These are phyloP conservation scores for Bryoerythrophyllum caledonicum DNA, from an alignment of 225 moss, liverwort and hornwort genomes.

Conservation along the genomic window DNA sequence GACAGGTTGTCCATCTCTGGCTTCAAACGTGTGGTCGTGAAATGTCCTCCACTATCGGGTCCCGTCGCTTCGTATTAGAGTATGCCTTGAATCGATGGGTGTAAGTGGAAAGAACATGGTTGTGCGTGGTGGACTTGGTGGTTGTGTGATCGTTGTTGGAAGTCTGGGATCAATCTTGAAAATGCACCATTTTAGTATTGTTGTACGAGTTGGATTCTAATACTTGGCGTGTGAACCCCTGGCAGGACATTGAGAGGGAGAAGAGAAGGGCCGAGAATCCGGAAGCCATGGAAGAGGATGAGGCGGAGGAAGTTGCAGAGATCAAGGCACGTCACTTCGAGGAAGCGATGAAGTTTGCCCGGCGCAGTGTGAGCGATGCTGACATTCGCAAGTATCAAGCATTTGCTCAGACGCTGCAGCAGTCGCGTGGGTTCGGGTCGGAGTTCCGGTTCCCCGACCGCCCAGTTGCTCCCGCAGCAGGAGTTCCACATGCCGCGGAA, in stretches of 20 bases:
- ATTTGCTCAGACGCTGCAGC: conserved; percentile 88
- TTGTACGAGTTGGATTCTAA: not conserved
- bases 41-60: not conserved
- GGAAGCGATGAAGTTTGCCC: conserved; percentile 93
- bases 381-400: conserved; percentile 94
- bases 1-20: not conserved
- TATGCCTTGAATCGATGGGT: not conserved
- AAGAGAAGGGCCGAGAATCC: conserved; percentile 80
- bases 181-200: not conserved
- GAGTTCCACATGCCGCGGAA: conserved; percentile 35
- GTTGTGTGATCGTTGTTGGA: not conserved
- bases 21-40: not conserved
- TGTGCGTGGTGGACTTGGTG: not conserved
- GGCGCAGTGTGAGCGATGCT: conserved; percentile 92
- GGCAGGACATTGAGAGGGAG: conserved; percentile 83
- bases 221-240: not conserved
- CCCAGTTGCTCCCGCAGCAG: conserved; percentile 35
- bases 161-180: not conserved
- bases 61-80: not conserved
- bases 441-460: conserved; percentile 92
- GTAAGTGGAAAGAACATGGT: too few relatives aligned
- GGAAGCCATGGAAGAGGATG: conserved; percentile 93
- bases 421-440: conserved; percentile 91
- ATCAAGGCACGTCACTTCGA: conserved; percentile 89
- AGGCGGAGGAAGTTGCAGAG: conserved; percentile 72